Conservation (phyloP, 192 early-diverging fungal species). For the Rhizophagus prolifer region DNA sequence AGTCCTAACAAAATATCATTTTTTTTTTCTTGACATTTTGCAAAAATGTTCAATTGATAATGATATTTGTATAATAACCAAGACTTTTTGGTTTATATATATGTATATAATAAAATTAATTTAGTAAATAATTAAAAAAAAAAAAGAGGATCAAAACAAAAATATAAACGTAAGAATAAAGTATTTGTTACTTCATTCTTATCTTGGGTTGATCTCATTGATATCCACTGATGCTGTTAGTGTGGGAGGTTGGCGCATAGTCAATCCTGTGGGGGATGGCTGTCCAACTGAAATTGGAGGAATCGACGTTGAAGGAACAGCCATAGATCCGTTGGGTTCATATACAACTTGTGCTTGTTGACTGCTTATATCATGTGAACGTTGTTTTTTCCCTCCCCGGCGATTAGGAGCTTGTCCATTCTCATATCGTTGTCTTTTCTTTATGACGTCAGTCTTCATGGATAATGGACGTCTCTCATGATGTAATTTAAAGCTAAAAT, state of each 20-base stretch:
- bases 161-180: neutral
- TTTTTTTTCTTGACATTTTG: neutral
- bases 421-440: conserved; percentile 52
- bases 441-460: conserved; percentile 53
- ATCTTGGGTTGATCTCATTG: neutral
- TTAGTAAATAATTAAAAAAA: neutral
- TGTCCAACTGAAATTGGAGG: neutral
- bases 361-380: neutral
- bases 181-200: neutral
- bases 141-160: neutral
- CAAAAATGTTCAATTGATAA: neutral
- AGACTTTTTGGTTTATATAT: neutral
- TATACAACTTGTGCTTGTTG: conserved; percentile 12
- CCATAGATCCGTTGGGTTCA: neutral
- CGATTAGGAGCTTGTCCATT: conserved; percentile 33
- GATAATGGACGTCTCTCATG: conserved; percentile 52
- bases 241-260: neutral
- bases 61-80: neutral
- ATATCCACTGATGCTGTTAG: neutral
- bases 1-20: neutral
- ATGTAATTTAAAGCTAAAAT: conserved; percentile 46
- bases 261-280: neutral
- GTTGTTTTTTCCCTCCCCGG: conserved; percentile 24
- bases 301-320: neutral
- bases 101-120: neutral